Evolutionary conservation across 2,329 filamentous ascomycete genomes (phyloP), one percentile per base, ranked within the genome.

Genomic region (Phyllosticta citriasiana): DNA sequence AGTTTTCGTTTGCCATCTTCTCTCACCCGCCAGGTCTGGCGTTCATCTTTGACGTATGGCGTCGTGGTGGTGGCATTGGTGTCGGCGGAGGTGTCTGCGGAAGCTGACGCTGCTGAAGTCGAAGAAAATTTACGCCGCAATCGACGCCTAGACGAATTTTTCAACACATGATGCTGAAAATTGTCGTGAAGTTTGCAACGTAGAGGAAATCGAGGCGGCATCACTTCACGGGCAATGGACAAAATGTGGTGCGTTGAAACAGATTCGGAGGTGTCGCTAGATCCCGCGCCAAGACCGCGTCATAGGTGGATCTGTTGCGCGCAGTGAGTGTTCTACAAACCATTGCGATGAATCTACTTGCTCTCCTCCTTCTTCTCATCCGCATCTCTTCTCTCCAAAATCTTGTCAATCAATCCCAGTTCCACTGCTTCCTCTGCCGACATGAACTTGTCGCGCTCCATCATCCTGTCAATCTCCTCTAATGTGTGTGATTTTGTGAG

Each of bases 361-460:
- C 52, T 25, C 2, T 54, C 55, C 50, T 67, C 67, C 52, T 70
- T 65, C 57, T 68, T 70, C 47, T 61, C 63, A 33, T 73, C 71
- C 22, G 77, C 77, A 25, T 78, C 77, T 67, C 89, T 81, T 77
- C 82, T 82, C 55, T 85, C 72, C 67, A 99, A 71, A 63, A 99
- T 92, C 76, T 93, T 86, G 73, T 99, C 94, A 64, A 99, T 86
- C 67, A 99, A 89, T 0, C 94, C 94, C 74, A 95, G 83, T 57
- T 95, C 90, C 68, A 91, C 79, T 8, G 94, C 94, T 78, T 99
- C 92, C 54, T 90, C 79, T 0, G 92, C 91, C 60, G 88, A 88
- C 82, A 99, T 83, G 68, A 97, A 97, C 70, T 94, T 94, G 74
- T 99, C 94, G 62, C 94, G 81, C 79, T 99, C 94, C 93, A 99